Conservation (phyloP, 441 rosid genomes). For the Pelargonium cotyledonis region DNA sequence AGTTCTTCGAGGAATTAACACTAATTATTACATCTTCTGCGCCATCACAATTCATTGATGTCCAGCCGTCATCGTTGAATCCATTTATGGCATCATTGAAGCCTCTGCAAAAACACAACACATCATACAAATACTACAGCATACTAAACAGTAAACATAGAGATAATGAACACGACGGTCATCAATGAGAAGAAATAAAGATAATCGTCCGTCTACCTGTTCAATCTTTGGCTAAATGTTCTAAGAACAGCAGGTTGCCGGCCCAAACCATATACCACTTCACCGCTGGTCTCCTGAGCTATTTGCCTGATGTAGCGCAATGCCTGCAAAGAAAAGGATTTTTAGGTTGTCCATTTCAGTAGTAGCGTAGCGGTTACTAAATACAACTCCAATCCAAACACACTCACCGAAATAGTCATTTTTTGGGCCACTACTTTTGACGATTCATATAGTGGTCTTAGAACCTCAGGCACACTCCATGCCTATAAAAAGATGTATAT, state of each 20-base stretch:
- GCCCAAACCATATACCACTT: slow-evolving; percentile 83
- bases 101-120: slow-evolving; percentile 47
- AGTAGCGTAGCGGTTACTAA: too few relatives aligned
- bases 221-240: slow-evolving; percentile 89
- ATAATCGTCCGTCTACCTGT: slow-evolving; percentile 45
- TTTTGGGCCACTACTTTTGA: slow-evolving; percentile 88
- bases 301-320: slow-evolving; percentile 77
- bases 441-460: slow-evolving; percentile 88
- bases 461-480: slow-evolving; percentile 98
- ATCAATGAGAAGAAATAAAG: not conserved
- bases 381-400: not conserved
- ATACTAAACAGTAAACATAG: not conserved
- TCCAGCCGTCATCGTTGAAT: slow-evolving; percentile 91
- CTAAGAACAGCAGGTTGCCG: slow-evolving; percentile 91
- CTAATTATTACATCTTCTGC: slow-evolving; percentile 82
- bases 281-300: slow-evolving; percentile 95
- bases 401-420: slow-evolving; percentile 82
- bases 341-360: not conserved
- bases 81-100: slow-evolving; percentile 93
- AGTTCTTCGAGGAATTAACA: slow-evolving; percentile 66
- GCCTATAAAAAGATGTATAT: slow-evolving; percentile 41
- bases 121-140: not conserved
- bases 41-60: slow-evolving; percentile 70
- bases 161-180: not conserved
- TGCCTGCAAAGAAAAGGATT: slow-evolving; percentile 38